phyloP scores from a whole-genome alignment of 129 eudicot genomes.

The Helianthus tuberosus region DNA sequence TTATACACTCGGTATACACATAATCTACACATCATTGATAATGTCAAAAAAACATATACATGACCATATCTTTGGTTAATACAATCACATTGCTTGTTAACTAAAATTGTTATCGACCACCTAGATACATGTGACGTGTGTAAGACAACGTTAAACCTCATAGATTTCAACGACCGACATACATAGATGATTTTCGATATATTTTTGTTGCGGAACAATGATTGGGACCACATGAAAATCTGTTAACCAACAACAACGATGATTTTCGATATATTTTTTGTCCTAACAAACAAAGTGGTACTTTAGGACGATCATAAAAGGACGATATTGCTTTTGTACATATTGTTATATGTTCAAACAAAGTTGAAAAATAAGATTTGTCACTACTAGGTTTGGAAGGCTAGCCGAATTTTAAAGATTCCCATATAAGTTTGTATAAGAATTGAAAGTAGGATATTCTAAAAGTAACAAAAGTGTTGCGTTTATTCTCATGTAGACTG shows the following conservation, averaged over 20 bases:
- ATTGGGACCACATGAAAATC: conserved; percentile 14
- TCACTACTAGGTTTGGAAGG: conserved; percentile 20
- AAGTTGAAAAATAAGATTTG: conserved; percentile 16
- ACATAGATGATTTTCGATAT: too few species aligned
- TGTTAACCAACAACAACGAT: conserved; percentile 27
- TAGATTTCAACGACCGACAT: background rate
- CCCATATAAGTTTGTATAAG: background rate
- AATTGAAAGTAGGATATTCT: background rate
- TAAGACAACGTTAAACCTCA: background rate
- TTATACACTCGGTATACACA: background rate
- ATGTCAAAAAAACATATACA: conserved; percentile 10
- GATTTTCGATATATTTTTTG: conserved; percentile 26
- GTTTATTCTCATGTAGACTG: background rate
- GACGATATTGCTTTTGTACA: conserved; percentile 6
- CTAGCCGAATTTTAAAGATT: conserved; percentile 32
- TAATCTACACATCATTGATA: conserved; percentile 16
- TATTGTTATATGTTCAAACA: conserved; percentile 30
- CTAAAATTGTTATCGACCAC: background rate
- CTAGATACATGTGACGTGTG: conserved; percentile 1
- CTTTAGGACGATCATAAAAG: conserved; percentile 19
- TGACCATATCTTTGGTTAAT: conserved; percentile 12
- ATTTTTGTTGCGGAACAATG: conserved; percentile 11
- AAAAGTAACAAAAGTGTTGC: background rate
- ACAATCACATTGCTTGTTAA: conserved; percentile 23
- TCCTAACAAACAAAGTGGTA: background rate